phyloP scores from a whole-genome alignment of 805 yeast species.

The Lachancea meyersii region DNA sequence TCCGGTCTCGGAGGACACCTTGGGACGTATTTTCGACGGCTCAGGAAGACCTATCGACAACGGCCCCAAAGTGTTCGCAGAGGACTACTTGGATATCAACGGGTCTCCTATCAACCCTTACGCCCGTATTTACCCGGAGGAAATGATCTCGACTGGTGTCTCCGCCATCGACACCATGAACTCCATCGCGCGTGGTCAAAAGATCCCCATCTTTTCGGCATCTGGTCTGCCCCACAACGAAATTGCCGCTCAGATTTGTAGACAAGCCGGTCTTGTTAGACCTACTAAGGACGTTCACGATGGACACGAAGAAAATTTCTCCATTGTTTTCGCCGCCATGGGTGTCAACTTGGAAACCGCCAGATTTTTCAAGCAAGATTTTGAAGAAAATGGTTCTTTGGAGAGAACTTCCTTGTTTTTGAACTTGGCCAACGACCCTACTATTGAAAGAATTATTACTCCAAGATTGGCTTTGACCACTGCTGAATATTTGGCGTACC shows the following conservation, averaged over 20 bases:
- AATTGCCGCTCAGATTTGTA: slow-evolving; percentile 99
- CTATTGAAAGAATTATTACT: slow-evolving; percentile 98
- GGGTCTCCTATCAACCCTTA: slow-evolving; percentile 98
- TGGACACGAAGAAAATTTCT: slow-evolving; percentile 99
- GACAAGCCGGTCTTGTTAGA: slow-evolving; percentile 98
- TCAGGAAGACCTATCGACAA: slow-evolving; percentile 97
- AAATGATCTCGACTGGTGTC: slow-evolving; percentile 98
- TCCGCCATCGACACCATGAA: slow-evolving; percentile 99
- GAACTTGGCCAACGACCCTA: slow-evolving; percentile 98
- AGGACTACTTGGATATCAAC: slow-evolving; percentile 95
- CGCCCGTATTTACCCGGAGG: slow-evolving; percentile 98
- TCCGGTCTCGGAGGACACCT: slow-evolving; percentile 92
- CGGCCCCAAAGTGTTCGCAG: slow-evolving; percentile 98
- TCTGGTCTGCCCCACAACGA: slow-evolving; percentile 99
- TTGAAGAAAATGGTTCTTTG: slow-evolving; percentile 96
- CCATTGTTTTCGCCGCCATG: slow-evolving; percentile 99
- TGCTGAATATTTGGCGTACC: slow-evolving; percentile 97
- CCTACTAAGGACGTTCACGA: slow-evolving; percentile 99
- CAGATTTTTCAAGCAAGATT: slow-evolving; percentile 97
- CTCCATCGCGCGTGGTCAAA: slow-evolving; percentile 99
- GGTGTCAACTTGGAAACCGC: slow-evolving; percentile 99
- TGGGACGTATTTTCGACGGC: slow-evolving; percentile 98
- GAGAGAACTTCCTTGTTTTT: slow-evolving; percentile 96
- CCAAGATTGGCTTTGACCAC: slow-evolving; percentile 98
- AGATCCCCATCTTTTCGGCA: slow-evolving; percentile 97